These are phyloP conservation scores for Stygiomarasmius scandens DNA, from an alignment of 1,284 basidiomycete species.

Conservation along the genomic window DNA sequence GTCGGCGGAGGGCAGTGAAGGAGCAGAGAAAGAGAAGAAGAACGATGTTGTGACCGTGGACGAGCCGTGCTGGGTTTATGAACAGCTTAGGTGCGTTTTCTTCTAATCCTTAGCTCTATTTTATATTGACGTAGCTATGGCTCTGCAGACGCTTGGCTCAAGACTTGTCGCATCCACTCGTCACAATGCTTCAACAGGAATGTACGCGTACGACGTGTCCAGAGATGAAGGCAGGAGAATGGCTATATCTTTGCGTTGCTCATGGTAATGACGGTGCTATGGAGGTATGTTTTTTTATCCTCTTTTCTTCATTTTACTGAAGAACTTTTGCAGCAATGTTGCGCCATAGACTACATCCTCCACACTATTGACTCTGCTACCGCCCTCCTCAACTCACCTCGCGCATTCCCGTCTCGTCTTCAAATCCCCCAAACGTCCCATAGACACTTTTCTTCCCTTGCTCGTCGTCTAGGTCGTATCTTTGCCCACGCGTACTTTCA, in stretches of 20 bases:
- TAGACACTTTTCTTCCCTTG: conserved; percentile 86
- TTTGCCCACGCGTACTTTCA: conserved; percentile 96
- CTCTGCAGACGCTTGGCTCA: conserved; percentile 84
- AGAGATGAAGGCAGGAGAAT: conserved; percentile 97
- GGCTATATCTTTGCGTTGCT: conserved; percentile 95
- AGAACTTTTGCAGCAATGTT: conserved; percentile 76
- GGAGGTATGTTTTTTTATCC: conserved; percentile 60
- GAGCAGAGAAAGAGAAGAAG: conserved; percentile 41
- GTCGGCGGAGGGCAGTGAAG: conserved; percentile 38
- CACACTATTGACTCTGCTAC: conserved; percentile 95
- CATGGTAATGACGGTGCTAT: conserved; percentile 80
- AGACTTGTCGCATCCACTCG: conserved; percentile 88
- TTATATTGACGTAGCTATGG: background rate
- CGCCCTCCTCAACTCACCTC: conserved; percentile 88
- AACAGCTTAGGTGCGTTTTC: conserved; percentile 78
- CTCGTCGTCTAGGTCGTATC: conserved; percentile 88
- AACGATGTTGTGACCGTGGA: conserved; percentile 66
- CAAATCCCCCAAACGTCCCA: conserved; percentile 81
- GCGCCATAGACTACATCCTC: conserved; percentile 95
- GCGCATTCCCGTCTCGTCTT: conserved; percentile 88
- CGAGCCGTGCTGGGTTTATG: conserved; percentile 92
- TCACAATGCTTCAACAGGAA: conserved; percentile 83
- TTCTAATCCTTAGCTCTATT: too few species aligned
- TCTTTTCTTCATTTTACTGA: conserved; percentile 13
- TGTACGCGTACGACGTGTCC: conserved; percentile 86